These are phyloP conservation scores for Chenopodium quinoa DNA, from an alignment of 148 eudicot species.

Conservation along the genomic window DNA sequence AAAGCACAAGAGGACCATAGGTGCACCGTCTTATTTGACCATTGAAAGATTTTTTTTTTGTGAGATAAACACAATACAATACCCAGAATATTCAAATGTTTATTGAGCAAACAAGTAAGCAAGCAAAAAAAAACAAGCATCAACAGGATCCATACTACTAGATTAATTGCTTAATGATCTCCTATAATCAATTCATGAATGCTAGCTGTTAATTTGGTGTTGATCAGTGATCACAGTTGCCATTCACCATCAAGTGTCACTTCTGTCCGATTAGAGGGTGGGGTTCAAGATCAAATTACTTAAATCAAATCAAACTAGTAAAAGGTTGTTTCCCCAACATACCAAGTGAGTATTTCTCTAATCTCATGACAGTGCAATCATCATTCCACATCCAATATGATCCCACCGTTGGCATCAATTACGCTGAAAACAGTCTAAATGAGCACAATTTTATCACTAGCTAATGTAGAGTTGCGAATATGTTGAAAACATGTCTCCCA, in stretches of 20 bases:
- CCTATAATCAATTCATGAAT: neutral
- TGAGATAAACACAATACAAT: neutral
- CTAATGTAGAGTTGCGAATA: neutral
- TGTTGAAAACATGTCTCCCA: neutral
- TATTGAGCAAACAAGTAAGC: neutral
- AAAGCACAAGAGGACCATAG: neutral
- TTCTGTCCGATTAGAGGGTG: neutral
- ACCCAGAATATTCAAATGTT: neutral
- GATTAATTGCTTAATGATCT: neutral
- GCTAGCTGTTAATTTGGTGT: neutral
- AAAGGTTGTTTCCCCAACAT: neutral
- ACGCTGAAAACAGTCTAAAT: neutral
- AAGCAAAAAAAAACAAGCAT: slow-evolving; percentile 5
- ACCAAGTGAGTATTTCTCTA: neutral
- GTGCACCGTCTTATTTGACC: slow-evolving; percentile 29
- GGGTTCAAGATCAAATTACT: neutral
- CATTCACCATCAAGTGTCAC: neutral
- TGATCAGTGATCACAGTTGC: neutral
- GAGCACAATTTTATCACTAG: neutral
- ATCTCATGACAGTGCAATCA: neutral
- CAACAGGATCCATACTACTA: neutral
- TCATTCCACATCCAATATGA: neutral
- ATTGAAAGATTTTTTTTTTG: neutral
- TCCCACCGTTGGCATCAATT: neutral
- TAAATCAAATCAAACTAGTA: neutral